Evolutionary conservation across 805 yeast species (phyloP).

Genomic region (Saturnispora bothae): DNA sequence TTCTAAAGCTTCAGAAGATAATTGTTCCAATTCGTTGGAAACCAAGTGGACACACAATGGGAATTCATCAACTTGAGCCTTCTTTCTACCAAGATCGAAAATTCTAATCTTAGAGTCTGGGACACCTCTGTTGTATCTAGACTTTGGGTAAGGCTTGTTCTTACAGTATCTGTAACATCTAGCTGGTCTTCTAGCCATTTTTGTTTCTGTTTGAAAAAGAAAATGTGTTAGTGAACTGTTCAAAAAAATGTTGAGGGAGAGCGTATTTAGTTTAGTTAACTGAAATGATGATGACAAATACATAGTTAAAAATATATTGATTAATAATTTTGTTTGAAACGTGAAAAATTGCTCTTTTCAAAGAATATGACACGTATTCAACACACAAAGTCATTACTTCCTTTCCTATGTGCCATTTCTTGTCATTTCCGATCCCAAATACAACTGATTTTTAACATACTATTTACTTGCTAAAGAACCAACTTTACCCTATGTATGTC

Average conservation of each 20-base stretch:
- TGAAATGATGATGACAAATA: too few species aligned
- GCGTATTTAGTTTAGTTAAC: too few species aligned
- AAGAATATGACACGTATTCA: too few species aligned
- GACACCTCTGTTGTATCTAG: conserved; percentile 99
- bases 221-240: conserved; percentile 10
- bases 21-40: conserved; percentile 98
- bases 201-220: conserved; percentile 22
- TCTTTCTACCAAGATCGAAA: conserved; percentile 99
- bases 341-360: too few species aligned
- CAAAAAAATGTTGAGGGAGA: too few species aligned
- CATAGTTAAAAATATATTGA: too few species aligned
- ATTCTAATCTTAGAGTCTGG: conserved; percentile 99
- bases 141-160: conserved; percentile 99
- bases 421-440: too few species aligned
- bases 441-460: not conserved
- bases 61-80: conserved; percentile 98
- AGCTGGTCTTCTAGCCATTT: conserved; percentile 99
- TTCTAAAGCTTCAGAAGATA: conserved; percentile 98
- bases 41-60: conserved; percentile 99
- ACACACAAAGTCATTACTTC: too few species aligned
- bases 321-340: too few species aligned
- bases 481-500: too few species aligned
- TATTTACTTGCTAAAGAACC: not conserved
- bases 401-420: too few species aligned
- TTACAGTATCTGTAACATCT: conserved; percentile 99